Evolutionary conservation across 257 asterid genomes (phyloP).

Genomic region (Salvia splendens): DNA sequence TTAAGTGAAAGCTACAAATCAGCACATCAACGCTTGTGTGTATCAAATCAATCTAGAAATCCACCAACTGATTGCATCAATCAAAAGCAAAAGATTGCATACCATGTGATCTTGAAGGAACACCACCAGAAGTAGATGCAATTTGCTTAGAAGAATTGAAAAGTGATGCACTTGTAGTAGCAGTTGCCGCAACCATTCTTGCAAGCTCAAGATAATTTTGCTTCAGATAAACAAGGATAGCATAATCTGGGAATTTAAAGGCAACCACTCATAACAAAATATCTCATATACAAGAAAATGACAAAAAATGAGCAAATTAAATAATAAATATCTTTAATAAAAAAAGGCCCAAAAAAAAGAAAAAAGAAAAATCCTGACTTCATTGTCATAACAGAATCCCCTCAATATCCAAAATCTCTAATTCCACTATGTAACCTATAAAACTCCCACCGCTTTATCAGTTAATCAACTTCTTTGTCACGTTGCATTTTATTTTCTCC

Average conservation of each 20-base stretch:
- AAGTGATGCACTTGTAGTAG: slow-evolving; percentile 51
- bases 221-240: slow-evolving; percentile 34
- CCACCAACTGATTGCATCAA: slow-evolving; percentile 3
- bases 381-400: slow-evolving; percentile 21
- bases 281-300: slow-evolving; percentile 35
- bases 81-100: slow-evolving; percentile 8
- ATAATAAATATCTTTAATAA: slow-evolving; percentile 17
- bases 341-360: background rate
- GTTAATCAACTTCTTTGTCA: slow-evolving; percentile 43
- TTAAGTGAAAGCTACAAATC: background rate
- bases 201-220: slow-evolving; percentile 18
- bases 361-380: slow-evolving; percentile 32
- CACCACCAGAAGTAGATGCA: slow-evolving; percentile 38
- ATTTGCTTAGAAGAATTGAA: slow-evolving; percentile 56
- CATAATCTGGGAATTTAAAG: slow-evolving; percentile 34
- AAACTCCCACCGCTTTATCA: slow-evolving; percentile 33
- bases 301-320: slow-evolving; percentile 27
- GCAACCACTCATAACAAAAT: slow-evolving; percentile 42
- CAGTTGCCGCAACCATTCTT: slow-evolving; percentile 47
- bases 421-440: slow-evolving; percentile 6
- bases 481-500: slow-evolving; percentile 27
- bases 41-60: background rate
- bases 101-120: slow-evolving; percentile 33
- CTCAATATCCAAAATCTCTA: slow-evolving; percentile 21
- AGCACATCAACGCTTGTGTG: background rate